Evolutionary conservation across 805 yeast species (phyloP).

Genomic region (Candida namnaoensis): DNA sequence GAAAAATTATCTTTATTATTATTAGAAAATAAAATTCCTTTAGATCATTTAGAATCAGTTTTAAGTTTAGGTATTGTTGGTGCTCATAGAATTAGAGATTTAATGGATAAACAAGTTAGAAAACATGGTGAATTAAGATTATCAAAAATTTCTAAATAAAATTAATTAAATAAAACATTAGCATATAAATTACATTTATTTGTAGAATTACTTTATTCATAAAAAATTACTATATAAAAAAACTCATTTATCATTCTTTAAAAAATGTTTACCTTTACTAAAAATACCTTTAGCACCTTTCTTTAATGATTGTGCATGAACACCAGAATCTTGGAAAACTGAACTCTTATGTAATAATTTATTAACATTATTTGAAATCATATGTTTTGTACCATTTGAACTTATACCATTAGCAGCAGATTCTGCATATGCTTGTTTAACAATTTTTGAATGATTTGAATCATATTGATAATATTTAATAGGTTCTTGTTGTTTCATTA

Average conservation of each 20-base stretch:
- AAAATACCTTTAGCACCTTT: constrained; percentile 43
- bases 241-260: too few species aligned
- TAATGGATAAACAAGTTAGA: constrained; percentile 83
- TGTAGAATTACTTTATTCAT: too few species aligned
- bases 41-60: constrained; percentile 70
- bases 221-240: too few species aligned
- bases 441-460: constrained; percentile 33
- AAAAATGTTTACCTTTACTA: constrained; percentile 45
- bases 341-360: constrained; percentile 42
- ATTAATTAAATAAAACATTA: too few species aligned
- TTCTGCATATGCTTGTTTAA: constrained; percentile 57
- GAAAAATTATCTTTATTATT: constrained; percentile 65
- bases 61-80: constrained; percentile 84
- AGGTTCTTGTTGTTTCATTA: constrained; percentile 56
- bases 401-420: constrained; percentile 27
- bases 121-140: constrained; percentile 58
- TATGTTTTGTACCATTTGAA: constrained; percentile 25
- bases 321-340: constrained; percentile 41
- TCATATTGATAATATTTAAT: constrained; percentile 25
- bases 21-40: constrained; percentile 76
- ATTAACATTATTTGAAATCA: constrained; percentile 30
- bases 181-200: too few species aligned
- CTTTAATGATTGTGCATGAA: constrained; percentile 41
- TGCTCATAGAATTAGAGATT: constrained; percentile 67
- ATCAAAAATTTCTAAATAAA: constrained; percentile 24